These are phyloP conservation scores for Fraxinus ornus DNA, from an alignment of 305 asterid genomes.

Conservation along the genomic window DNA sequence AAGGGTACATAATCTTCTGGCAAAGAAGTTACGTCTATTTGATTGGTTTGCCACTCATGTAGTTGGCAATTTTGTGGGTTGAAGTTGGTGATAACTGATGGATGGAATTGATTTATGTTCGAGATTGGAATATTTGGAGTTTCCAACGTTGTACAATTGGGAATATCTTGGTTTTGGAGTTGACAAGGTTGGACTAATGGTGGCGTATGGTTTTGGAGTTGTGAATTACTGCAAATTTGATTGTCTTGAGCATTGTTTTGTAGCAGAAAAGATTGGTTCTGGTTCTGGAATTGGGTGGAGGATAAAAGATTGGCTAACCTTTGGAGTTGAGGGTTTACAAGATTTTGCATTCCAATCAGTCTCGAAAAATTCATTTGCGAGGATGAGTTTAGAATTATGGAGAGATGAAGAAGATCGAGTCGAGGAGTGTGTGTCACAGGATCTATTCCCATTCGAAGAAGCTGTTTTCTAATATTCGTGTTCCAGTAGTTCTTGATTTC, in stretches of 20 bases:
- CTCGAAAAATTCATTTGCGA: constrained; percentile 55
- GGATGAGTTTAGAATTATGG: constrained; percentile 54
- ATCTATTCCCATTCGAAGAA: constrained; percentile 82
- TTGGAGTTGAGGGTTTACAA: constrained; percentile 55
- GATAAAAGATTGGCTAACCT: constrained; percentile 49
- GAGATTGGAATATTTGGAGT: constrained; percentile 23
- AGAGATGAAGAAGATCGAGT: constrained; percentile 73
- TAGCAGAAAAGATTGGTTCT: constrained; percentile 22
- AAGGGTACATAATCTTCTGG: constrained; percentile 37
- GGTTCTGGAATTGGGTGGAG: constrained; percentile 35
- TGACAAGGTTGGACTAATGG: background rate
- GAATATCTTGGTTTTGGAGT: constrained; percentile 23
- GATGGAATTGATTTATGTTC: constrained; percentile 22
- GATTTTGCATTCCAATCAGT: constrained; percentile 48
- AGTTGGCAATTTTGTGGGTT: constrained; percentile 31
- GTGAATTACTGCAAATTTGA: constrained; percentile 18
- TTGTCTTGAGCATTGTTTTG: constrained; percentile 42
- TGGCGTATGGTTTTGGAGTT: background rate
- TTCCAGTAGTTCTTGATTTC: constrained; percentile 93
- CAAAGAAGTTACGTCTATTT: constrained; percentile 19
- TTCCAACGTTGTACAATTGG: constrained; percentile 22
- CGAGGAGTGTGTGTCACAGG: constrained; percentile 86
- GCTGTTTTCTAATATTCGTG: constrained; percentile 75
- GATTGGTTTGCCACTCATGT: constrained; percentile 47
- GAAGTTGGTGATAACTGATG: constrained; percentile 28